Percentiles rank a stretch among this genome's conserved stretches.
phyloP scores from a whole-genome alignment of 331 rosid species.

The Cydonia oblonga region DNA sequence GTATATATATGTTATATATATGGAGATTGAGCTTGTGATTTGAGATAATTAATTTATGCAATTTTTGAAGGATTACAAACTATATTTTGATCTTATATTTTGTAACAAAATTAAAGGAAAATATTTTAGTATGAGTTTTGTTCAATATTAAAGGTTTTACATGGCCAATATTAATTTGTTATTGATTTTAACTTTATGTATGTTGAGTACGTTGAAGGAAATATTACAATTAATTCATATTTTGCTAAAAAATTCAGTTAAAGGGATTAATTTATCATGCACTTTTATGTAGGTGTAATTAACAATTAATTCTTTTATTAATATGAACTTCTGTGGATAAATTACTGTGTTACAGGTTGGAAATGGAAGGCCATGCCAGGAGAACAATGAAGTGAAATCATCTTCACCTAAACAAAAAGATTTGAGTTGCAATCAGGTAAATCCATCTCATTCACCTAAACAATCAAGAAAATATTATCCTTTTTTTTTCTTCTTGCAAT shows the following conservation, averaged over 20 bases:
- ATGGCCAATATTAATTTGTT: not conserved
- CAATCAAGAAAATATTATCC: not conserved
- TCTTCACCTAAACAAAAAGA: conserved; percentile 8
- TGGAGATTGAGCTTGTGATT: not conserved
- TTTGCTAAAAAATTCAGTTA: not conserved
- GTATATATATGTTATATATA: not conserved
- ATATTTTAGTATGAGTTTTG: not conserved
- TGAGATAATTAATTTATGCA: not conserved
- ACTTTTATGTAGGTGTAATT: not conserved
- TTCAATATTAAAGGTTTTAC: not conserved
- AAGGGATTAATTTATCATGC: not conserved
- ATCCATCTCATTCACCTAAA: not conserved
- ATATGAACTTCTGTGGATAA: not conserved
- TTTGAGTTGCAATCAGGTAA: conserved; percentile 8
- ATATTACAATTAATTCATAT: too few species aligned
- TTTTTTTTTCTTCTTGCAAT: not conserved
- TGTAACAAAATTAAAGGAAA: not conserved
- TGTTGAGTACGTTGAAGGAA: not conserved
- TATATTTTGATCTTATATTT: not conserved
- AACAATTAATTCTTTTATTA: not conserved
- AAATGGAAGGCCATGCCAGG: conserved; percentile 1
- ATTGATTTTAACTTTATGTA: not conserved
- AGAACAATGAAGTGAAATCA: conserved; percentile 3
- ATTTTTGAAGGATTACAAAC: not conserved
- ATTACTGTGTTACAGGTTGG: not conserved